Evolutionary conservation across 2,329 filamentous ascomycete species (phyloP), one percentile per base, ranked within the genome.

Genomic region (Fusarium torreyae): DNA sequence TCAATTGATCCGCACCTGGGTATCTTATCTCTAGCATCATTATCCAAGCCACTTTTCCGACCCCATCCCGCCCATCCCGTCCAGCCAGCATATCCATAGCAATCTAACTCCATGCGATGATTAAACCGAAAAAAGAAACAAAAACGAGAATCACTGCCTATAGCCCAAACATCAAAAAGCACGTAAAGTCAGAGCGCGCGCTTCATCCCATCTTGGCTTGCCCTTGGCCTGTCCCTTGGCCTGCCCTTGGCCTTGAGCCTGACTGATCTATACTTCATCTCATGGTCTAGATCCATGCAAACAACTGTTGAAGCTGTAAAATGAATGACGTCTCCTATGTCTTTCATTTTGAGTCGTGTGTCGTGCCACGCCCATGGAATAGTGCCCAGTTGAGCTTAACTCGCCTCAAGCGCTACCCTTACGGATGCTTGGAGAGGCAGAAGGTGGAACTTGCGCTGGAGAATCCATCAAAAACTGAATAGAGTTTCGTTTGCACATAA

Each of bases 401-500:
- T 31, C 10, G 28, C 9, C 22, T 42, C 20, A 40, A 20, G 18
- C 9, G 22, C 38, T 44, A 40, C 40, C 56, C 56, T 71, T 74
- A 43, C 66, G 61, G 22, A 51, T 45, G 34, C 24, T 33, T 8
- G 63, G 61, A 7, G 57, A 61, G 9, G 62, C 57, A 15, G 63
- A 57, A 20, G 40, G 55, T 6, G 55, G 48, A 5, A 53, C 43
- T 18, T 57, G 45, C 5, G 57, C 59, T 6, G 72, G 70, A 6
- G 64, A 57, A 4, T 70, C 70, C 6, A 71, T 73, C 31, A 80
- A 63, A 43, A 81, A 78, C 5, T 76, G 75, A 33, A 82, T 66
- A 5, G 70, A 67, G 24, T 80, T 77, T 33, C 77, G 77, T 11
- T 76, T 74, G 61, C 81, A 83, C 7, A 80, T 75, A 13, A 83